These are phyloP conservation scores for thale cress (Arabidopsis thaliana) DNA, from an alignment of 345 rosid genomes.

Conservation along the genomic window TAIR10.1 NC_003076.8:3701501-3702000, in stretches of 20 bases:
- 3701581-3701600: background rate
- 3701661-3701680: background rate
- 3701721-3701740: background rate
- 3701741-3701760: background rate
- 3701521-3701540: background rate
- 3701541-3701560: background rate
- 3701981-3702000: background rate
- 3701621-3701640: background rate
- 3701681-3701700: background rate
- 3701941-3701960: background rate
- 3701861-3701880: background rate
- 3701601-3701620: background rate
- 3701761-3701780: background rate
- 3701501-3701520: background rate
- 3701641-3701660: background rate
- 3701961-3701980: background rate
- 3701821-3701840: background rate
- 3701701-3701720: background rate
- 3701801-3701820: background rate
- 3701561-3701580: background rate
- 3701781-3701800: background rate
- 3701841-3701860: background rate
- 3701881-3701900: background rate
- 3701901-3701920: background rate
- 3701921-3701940: slow-evolving; percentile 1